phyloP scores from a whole-genome alignment of 306 rosid genomes.

The Quercus glauca region DNA sequence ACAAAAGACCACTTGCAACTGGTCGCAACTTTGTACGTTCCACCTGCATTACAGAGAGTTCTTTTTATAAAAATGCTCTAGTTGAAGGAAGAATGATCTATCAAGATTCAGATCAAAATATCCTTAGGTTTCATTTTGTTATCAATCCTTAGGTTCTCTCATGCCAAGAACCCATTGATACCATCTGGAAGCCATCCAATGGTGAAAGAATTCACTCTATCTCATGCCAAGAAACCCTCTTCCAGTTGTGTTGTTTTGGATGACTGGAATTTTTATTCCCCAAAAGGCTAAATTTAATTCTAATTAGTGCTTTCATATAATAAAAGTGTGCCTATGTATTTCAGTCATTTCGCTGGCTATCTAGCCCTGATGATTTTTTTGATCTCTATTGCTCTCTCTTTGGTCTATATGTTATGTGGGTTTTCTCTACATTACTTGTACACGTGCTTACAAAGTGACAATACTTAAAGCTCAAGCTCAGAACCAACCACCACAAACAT shows the following conservation, averaged over 20 bases:
- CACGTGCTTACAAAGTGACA: neutral
- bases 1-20: slow-evolving; percentile 81
- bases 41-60: slow-evolving; percentile 52
- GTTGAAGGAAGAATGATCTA: slow-evolving; percentile 1
- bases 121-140: neutral
- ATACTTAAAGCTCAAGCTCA: neutral
- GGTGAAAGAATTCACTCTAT: neutral
- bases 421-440: neutral
- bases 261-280: too few relatives aligned
- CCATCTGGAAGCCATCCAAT: neutral
- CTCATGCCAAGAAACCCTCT: neutral
- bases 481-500: neutral
- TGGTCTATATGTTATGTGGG: too few relatives aligned
- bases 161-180: neutral
- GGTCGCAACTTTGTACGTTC: slow-evolving; percentile 91
- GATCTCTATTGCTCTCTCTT: too few relatives aligned
- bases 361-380: too few relatives aligned
- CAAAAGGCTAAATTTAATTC: too few relatives aligned
- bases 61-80: slow-evolving; percentile 12
- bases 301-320: too few relatives aligned
- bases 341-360: too few relatives aligned
- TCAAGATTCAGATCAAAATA: neutral
- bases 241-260: too few relatives aligned
- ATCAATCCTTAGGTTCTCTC: neutral
- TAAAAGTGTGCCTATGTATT: too few relatives aligned